Conservation (phyloP, 1,284 basidiomycete genomes). For the Anthracocystis panici-leucophaei region DNA sequence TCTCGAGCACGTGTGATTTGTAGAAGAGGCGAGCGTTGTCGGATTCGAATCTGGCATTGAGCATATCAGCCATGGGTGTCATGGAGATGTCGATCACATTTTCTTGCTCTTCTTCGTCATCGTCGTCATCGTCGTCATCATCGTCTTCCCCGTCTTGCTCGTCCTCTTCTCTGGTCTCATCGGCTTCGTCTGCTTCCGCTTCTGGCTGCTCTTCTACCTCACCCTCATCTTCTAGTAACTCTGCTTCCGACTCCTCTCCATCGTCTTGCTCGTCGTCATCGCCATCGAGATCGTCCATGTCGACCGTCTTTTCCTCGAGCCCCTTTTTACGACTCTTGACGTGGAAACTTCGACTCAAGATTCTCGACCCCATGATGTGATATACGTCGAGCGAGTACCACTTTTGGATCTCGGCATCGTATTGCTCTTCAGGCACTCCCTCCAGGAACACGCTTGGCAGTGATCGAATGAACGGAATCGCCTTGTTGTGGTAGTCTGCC, state of each 20-base stretch:
- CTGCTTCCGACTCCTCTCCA: constrained; percentile 43
- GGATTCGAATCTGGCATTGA: constrained; percentile 66
- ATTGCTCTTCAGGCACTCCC: constrained; percentile 4
- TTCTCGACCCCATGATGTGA: constrained; percentile 92
- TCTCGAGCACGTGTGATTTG: constrained; percentile 79
- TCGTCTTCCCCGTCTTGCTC: constrained; percentile 22
- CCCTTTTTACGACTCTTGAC: constrained; percentile 71
- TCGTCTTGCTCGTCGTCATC: constrained; percentile 43
- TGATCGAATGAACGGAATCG: constrained; percentile 70
- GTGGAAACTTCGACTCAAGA: constrained; percentile 89
- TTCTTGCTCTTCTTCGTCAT: constrained; percentile 49
- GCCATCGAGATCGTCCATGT: constrained; percentile 64
- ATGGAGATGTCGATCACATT: constrained; percentile 81
- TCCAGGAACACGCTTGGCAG: constrained; percentile 57
- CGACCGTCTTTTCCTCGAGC: constrained; percentile 46
- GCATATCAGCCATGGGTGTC: constrained; percentile 96
- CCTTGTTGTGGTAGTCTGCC: constrained; percentile 74
- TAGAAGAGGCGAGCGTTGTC: constrained; percentile 80
- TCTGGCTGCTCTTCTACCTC: constrained; percentile 21
- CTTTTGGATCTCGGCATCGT: constrained; percentile 35
- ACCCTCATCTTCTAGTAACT: constrained; percentile 54
- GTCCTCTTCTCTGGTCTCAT: constrained; percentile 22
- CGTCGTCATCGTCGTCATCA: constrained; percentile 39
- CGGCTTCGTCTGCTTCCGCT: constrained; percentile 14
- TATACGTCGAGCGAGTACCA: constrained; percentile 82